Conservation (phyloP, 169 alveolate genomes). For the Ichthyophthirius multifiliis region DNA sequence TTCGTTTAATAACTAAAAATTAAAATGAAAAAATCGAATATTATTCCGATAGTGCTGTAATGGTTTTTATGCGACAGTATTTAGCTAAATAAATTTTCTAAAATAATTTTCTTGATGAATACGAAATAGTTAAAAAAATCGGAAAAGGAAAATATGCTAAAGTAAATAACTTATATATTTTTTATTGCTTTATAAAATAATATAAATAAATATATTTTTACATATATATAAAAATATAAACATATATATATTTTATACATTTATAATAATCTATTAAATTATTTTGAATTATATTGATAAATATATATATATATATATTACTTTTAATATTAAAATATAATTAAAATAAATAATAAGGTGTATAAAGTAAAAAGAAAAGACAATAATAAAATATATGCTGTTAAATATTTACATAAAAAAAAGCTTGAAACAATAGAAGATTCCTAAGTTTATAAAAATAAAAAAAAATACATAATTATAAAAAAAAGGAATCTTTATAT, state of each 20-base stretch:
- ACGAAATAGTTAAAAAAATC: not conserved
- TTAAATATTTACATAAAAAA: constrained; percentile 8
- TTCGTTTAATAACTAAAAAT: not conserved
- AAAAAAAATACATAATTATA: no score
- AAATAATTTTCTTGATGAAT: not conserved
- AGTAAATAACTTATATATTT: not conserved
- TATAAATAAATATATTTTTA: no score
- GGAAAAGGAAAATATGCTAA: constrained; percentile 23
- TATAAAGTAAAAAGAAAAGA: constrained; percentile 4
- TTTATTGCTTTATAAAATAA: no score
- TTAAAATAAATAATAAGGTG: not conserved
- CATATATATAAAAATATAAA: no score
- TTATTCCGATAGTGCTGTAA: not conserved
- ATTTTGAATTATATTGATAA: no score
- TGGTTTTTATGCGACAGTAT: not conserved
- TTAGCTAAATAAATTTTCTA: constrained; percentile 8
- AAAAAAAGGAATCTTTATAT: not conserved
- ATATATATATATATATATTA: no score
- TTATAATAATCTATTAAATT: no score
- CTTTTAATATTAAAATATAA: no score
- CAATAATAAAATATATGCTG: not conserved
- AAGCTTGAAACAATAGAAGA: constrained; percentile 1
- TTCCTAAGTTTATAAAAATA: no score
- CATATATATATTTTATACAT: no score
- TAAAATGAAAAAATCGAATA: constrained; percentile 4